phyloP scores from a whole-genome alignment of 78 protist genomes.

The Guillardia theta region DNA sequence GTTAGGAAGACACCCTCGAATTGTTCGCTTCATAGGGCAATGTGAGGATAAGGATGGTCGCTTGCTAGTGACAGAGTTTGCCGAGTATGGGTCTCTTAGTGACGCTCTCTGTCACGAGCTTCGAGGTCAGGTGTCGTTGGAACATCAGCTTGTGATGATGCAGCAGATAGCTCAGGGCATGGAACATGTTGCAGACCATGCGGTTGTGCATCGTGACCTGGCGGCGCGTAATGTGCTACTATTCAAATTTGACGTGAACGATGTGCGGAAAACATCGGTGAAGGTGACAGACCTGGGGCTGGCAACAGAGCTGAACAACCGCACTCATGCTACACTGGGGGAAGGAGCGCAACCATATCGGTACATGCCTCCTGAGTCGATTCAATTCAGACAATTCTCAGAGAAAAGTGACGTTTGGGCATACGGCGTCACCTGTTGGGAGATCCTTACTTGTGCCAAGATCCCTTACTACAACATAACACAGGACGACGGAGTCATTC shows the following conservation, averaged over 20 bases:
- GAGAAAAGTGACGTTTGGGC: conserved; percentile 48
- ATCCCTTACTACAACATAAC: neutral
- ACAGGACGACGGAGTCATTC: neutral
- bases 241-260: neutral
- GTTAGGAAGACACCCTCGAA: neutral
- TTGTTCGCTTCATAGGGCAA: neutral
- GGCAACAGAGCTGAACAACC: neutral
- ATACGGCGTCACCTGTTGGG: conserved; percentile 46
- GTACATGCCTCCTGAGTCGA: neutral
- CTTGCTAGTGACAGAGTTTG: neutral
- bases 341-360: neutral
- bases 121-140: neutral
- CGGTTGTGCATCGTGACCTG: neutral
- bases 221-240: conserved; percentile 35
- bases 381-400: neutral
- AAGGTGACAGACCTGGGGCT: neutral
- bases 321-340: neutral
- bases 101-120: neutral
- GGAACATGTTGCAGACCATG: neutral
- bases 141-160: neutral
- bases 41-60: neutral
- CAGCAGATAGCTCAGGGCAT: neutral
- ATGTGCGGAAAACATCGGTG: neutral
- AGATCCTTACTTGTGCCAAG: neutral
- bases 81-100: neutral